Evolutionary conservation across 2,329 filamentous ascomycete species (phyloP), one percentile per base, ranked within the genome.

Genomic region (Exophiala viscosa): DNA sequence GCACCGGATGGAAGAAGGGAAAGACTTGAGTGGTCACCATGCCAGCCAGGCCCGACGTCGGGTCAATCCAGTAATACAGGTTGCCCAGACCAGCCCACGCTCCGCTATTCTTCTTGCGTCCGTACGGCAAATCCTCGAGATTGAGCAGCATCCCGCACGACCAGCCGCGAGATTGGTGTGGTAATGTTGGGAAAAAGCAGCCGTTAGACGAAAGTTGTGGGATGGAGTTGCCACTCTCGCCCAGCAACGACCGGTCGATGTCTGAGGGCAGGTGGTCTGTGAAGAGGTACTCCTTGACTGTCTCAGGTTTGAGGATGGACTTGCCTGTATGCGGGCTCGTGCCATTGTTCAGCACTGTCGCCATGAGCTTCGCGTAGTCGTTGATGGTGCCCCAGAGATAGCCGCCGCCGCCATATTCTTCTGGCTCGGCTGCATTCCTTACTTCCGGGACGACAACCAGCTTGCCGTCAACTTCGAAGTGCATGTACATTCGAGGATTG

Each of bases 401-500:
- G 5, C 46, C 52, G n/a, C 59, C 57, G 9, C 59, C 59, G 3
- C 57, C 53, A 36, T 43, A 58, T 3, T 48, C 3, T 15, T 20
- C 31, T 2, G 51, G 50, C 1, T 28, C 15, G 32, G 46, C 52
- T 10, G 42, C 36, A 13, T 41, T 28, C 13, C 23, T 35, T 2
- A 40, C n/a, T 7, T 42, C 44, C 10, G 55, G 50, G 33, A 54
- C 41, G 4, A 43, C 50, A 5, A 46, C 35, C n/a, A 49, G 35
- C 10, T 45, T 48, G 32, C 41, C 54, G 10, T 55, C 50, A 10
- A 46, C 96, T 79, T 97, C 97, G 77, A 97, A 97, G 77, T 99
- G 93, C 91, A 97, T 97, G 70, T 97, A 91, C 51, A 97, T 81
- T 6, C 31, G 34, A 10, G 50, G 38, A 28, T 50, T 48, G 9